A percentile compares a stretch with the other conserved stretches of the same genome.
phyloP scores from a whole-genome alignment of 345 rosid genomes.

The Lepidium didymum region DNA sequence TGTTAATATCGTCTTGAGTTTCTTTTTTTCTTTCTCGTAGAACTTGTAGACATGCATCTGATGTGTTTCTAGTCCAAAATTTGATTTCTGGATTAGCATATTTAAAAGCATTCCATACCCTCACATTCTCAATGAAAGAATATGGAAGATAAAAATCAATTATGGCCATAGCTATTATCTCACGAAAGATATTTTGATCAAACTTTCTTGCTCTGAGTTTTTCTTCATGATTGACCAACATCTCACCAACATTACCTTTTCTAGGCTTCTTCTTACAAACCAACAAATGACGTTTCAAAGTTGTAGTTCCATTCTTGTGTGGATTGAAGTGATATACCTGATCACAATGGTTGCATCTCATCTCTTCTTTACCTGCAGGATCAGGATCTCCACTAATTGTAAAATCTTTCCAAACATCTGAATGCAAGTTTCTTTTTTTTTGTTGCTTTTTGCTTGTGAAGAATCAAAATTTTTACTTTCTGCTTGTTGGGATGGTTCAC shows the following conservation, averaged over 20 bases:
- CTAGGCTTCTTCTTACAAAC: background rate
- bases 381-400: background rate
- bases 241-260: background rate
- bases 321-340: background rate
- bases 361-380: background rate
- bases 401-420: background rate
- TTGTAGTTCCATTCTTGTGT: background rate
- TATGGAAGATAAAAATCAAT: background rate
- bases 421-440: background rate
- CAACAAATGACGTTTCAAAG: background rate
- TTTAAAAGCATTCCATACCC: background rate
- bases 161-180: background rate
- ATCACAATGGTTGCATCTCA: background rate
- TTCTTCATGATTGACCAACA: background rate
- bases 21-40: background rate
- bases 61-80: background rate
- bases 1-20: too few species aligned
- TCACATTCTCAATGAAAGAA: background rate
- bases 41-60: background rate
- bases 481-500: background rate
- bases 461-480: background rate
- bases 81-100: background rate
- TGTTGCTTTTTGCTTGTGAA: background rate
- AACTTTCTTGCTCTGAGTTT: background rate
- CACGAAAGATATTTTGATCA: background rate